Evolutionary conservation across 202 grass and related monocot genomes (phyloP).

Genomic region (Cymbopogon flexuosus): DNA sequence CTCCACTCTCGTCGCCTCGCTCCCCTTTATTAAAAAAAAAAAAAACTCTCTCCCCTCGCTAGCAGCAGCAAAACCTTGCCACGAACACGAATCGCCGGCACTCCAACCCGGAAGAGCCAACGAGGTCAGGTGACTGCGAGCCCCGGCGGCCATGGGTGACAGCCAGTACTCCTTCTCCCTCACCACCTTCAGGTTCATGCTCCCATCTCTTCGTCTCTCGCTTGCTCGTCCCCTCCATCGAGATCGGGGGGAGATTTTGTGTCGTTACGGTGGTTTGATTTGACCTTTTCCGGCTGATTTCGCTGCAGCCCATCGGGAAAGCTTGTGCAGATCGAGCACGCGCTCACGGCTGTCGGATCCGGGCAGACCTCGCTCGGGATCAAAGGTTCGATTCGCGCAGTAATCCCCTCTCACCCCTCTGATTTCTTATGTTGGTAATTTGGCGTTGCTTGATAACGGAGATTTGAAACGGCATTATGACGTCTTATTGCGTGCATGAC

Average conservation of each 20-base stretch:
- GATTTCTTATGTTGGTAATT: neutral
- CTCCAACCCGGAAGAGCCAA: slow-evolving; percentile 1
- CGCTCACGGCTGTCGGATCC: slow-evolving; percentile 86
- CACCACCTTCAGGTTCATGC: slow-evolving; percentile 83
- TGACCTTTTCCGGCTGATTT: slow-evolving; percentile 14
- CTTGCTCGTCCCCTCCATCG: neutral
- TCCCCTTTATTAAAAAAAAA: too few relatives aligned
- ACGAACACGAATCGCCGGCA: neutral
- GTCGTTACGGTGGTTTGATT: neutral
- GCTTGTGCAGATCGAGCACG: slow-evolving; percentile 97
- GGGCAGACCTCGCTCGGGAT: slow-evolving; percentile 97
- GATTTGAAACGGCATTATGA: neutral
- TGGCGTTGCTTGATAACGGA: neutral
- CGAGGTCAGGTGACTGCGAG: neutral
- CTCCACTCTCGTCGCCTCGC: neutral
- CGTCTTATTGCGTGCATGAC: neutral
- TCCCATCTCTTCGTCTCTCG: neutral
- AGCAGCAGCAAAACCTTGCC: neutral
- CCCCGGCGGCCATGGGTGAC: slow-evolving; percentile 60
- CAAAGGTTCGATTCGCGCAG: slow-evolving; percentile 51
- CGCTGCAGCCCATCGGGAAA: slow-evolving; percentile 72
- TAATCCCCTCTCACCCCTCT: neutral
- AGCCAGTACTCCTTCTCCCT: slow-evolving; percentile 98
- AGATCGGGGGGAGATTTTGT: slow-evolving; percentile 11
- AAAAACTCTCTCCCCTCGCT: too few relatives aligned